Percentiles rank a stretch among this genome's conserved stretches.
These are phyloP conservation scores for Leccinum obscurum DNA, from an alignment of 768 basidiomycete species.

Conservation along the genomic window DNA sequence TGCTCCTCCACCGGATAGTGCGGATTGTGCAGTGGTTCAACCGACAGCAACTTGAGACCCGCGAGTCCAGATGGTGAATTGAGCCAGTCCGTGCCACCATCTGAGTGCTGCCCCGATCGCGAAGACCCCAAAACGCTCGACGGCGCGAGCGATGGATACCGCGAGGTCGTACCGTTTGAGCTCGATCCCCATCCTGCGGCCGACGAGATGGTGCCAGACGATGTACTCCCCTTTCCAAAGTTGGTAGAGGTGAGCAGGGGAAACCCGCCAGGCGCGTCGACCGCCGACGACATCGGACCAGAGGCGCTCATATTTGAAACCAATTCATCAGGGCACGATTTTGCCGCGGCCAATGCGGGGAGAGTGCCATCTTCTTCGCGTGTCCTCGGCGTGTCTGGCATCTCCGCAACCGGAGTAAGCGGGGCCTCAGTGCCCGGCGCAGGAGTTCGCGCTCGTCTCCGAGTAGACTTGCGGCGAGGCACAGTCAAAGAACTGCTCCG, in stretches of 20 bases:
- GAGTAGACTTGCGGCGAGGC: slow-evolving; percentile 14
- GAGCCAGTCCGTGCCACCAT: slow-evolving; percentile 24
- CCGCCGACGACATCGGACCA: slow-evolving; percentile 7
- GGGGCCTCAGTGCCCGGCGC: not conserved
- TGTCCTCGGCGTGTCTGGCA: slow-evolving; percentile 9
- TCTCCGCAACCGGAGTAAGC: slow-evolving; percentile 24
- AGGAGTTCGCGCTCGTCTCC: slow-evolving; percentile 1
- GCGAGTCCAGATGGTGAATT: slow-evolving; percentile 27
- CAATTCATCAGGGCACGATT: slow-evolving; percentile 10
- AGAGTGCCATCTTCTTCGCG: not conserved
- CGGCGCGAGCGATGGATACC: slow-evolving; percentile 29
- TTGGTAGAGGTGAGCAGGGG: slow-evolving; percentile 28
- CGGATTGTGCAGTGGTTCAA: slow-evolving; percentile 21
- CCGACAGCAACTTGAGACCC: slow-evolving; percentile 14
- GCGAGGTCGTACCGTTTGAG: slow-evolving; percentile 11
- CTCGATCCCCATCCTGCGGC: not conserved
- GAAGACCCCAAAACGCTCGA: slow-evolving; percentile 19
- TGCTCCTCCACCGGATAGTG: slow-evolving; percentile 21
- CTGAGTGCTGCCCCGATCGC: slow-evolving; percentile 10
- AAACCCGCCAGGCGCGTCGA: slow-evolving; percentile 3
- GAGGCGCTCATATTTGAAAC: slow-evolving; percentile 14
- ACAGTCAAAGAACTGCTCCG: not conserved
- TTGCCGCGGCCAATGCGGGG: slow-evolving; percentile 2
- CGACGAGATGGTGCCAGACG: slow-evolving; percentile 22
- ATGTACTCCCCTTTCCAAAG: slow-evolving; percentile 27